Conservation (phyloP, 139 green algal genomes). For the Spirogloea muscicola region DNA sequence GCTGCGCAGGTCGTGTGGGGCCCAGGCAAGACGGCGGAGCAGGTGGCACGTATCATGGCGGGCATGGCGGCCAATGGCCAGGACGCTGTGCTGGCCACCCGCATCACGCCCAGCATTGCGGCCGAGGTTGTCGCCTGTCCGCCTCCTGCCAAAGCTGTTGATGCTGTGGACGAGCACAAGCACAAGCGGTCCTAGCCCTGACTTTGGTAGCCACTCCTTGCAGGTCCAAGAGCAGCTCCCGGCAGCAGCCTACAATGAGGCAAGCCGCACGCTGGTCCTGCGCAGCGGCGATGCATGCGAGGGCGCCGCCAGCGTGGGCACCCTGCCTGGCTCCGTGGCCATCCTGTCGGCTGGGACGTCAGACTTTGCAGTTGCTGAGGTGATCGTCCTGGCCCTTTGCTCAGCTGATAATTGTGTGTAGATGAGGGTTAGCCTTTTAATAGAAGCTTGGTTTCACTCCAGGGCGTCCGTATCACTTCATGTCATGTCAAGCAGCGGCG, state of each 20-base stretch:
- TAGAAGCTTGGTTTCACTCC: too few relatives aligned
- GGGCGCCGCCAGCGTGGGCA: neutral
- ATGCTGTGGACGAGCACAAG: neutral
- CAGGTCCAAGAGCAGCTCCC: too few relatives aligned
- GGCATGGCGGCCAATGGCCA: slow-evolving; percentile 28
- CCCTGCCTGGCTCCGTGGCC: slow-evolving; percentile 65
- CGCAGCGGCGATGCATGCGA: too few relatives aligned
- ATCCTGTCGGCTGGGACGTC: slow-evolving; percentile 68
- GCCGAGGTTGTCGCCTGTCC: too few relatives aligned
- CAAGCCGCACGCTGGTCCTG: too few relatives aligned
- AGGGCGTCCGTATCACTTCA: too few relatives aligned
- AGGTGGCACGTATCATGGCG: slow-evolving; percentile 52
- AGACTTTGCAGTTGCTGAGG: slow-evolving; percentile 44
- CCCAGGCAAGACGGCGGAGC: slow-evolving; percentile 55
- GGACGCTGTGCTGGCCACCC: slow-evolving; percentile 60
- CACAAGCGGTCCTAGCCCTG: neutral
- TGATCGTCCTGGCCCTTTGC: too few relatives aligned
- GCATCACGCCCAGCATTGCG: slow-evolving; percentile 57
- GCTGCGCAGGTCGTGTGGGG: slow-evolving; percentile 57
- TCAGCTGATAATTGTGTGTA: too few relatives aligned
- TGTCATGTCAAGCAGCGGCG: too few relatives aligned
- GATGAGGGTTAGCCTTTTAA: too few relatives aligned
- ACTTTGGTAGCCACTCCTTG: too few relatives aligned
- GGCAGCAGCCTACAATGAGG: too few relatives aligned
- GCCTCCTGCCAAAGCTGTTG: neutral